Evolutionary conservation across 1,284 basidiomycete genomes (phyloP), one percentile per base, ranked within the genome.

Genomic region (Microstroma glucosiphilum): DNA sequence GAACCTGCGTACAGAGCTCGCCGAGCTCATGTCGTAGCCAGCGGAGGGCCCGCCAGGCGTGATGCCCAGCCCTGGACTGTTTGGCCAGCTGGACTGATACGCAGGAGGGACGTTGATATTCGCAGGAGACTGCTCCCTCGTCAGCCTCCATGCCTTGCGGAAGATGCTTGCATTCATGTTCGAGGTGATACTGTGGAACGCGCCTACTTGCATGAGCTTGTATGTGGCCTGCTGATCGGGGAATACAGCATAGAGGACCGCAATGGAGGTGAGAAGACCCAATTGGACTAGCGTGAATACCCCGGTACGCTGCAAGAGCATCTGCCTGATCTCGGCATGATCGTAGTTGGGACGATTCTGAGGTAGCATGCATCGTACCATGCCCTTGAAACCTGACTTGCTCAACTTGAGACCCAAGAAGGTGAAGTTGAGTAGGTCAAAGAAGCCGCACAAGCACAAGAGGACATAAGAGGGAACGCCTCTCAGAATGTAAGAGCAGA

Each of bases 131-230:
- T 65, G 56, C 48, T 71, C 68, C 40, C 71, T 66, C 1, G 71
- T 74, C 57, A 73, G 63, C 9, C 66, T 60, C 72, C 72, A 74
- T 6, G 69, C 66, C 42, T 68, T 62, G 37, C 72, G 57, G 55
- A 74, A 74, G 60, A 74, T 70, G 41, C 70, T 61, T 8, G 71
- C 71, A 21, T 69, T 69, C 71, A 72, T 72, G 58, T 64, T 70
- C 51, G 66, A 61, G 2, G 66, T 65, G 7, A 74, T 66, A 4
- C 71, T 67, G 13, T 69, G 61, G 58, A 65, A 70, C 17, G 72
- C 72, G 40, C 71, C 65, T 15, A 73, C 65, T 55, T 69, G 67
- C 69, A 74, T 71, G 61, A 69, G 62, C 17, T 64, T 60, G 56
- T 67, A 74, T 13, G 7, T 19, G 13, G n/a, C 51, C 51, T 21